Percentiles rank a stretch among this genome's conserved stretches.
Evolutionary conservation across 2,329 filamentous ascomycete genomes (phyloP).

Genomic region (Aspergillus carbonarius): DNA sequence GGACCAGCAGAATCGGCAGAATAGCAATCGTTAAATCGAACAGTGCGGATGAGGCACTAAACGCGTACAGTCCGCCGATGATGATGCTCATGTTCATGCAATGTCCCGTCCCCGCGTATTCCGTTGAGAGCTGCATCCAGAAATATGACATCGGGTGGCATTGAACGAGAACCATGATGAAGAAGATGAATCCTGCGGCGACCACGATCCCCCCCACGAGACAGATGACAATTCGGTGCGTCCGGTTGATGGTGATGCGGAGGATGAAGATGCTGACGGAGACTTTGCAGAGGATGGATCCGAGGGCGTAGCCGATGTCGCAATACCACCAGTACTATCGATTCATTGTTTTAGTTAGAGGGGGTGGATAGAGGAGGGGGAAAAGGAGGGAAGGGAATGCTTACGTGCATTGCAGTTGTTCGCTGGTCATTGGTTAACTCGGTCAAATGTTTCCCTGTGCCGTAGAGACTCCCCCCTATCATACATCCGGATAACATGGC

Average conservation of each 20-base stretch:
- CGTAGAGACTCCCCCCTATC: conserved; percentile 22
- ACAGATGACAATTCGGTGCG: conserved; percentile 48
- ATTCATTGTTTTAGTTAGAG: too few relatives aligned
- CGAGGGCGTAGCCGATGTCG: conserved; percentile 49
- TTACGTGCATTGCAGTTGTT: conserved; percentile 19
- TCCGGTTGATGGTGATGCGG: conserved; percentile 43
- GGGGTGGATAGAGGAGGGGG: background rate
- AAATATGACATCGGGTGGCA: conserved; percentile 50
- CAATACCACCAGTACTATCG: conserved; percentile 50
- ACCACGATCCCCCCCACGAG: conserved; percentile 42
- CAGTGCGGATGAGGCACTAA: conserved; percentile 16
- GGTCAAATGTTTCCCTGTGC: conserved; percentile 21
- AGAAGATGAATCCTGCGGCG: conserved; percentile 44
- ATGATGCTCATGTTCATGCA: conserved; percentile 14
- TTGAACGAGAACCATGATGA: conserved; percentile 50
- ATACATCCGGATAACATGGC: conserved; percentile 22
- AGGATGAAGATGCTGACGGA: conserved; percentile 52
- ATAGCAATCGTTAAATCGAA: conserved; percentile 22
- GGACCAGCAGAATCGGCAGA: conserved; percentile 20
- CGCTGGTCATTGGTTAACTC: conserved; percentile 13
- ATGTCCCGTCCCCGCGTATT: conserved; percentile 1
- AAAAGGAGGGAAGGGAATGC: background rate
- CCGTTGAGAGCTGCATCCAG: conserved; percentile 37
- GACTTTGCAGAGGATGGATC: conserved; percentile 47
- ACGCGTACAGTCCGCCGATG: conserved; percentile 19